phyloP scores from a whole-genome alignment of 1,284 basidiomycete genomes.

The Ustilago shanxiensis region DNA sequence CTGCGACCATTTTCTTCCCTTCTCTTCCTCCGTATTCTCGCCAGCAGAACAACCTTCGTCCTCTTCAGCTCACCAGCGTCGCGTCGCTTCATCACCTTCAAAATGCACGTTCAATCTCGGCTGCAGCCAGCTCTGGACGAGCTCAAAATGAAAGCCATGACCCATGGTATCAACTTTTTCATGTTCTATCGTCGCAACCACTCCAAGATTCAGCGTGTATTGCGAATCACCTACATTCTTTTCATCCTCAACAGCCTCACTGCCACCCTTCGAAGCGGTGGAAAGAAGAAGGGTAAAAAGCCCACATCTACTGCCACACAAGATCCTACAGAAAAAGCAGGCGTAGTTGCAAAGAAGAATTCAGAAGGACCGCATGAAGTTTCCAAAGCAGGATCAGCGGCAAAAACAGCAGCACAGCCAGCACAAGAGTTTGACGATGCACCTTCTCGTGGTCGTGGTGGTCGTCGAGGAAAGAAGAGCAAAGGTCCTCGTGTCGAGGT shows the following conservation, averaged over 20 bases:
- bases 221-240: slow-evolving; percentile 56
- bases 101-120: slow-evolving; percentile 64
- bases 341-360: slow-evolving; percentile 28
- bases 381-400: slow-evolving; percentile 15
- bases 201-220: slow-evolving; percentile 56
- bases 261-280: slow-evolving; percentile 49
- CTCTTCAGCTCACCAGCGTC: neutral
- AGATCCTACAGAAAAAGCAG: slow-evolving; percentile 31
- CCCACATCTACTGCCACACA: slow-evolving; percentile 3
- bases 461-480: slow-evolving; percentile 47
- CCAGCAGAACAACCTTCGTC: neutral
- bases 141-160: slow-evolving; percentile 58
- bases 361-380: slow-evolving; percentile 19
- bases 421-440: slow-evolving; percentile 36
- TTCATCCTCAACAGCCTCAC: slow-evolving; percentile 55
- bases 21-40: neutral
- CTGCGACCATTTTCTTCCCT: too few relatives aligned
- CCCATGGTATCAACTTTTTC: slow-evolving; percentile 49
- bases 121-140: slow-evolving; percentile 53
- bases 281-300: slow-evolving; percentile 53
- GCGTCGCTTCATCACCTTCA: slow-evolving; percentile 2
- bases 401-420: neutral
- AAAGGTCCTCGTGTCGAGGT: slow-evolving; percentile 74
- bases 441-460: slow-evolving; percentile 31
- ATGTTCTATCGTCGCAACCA: slow-evolving; percentile 63